Conservation (phyloP, 345 rosid species). For the Durio zibethinus region DNA sequence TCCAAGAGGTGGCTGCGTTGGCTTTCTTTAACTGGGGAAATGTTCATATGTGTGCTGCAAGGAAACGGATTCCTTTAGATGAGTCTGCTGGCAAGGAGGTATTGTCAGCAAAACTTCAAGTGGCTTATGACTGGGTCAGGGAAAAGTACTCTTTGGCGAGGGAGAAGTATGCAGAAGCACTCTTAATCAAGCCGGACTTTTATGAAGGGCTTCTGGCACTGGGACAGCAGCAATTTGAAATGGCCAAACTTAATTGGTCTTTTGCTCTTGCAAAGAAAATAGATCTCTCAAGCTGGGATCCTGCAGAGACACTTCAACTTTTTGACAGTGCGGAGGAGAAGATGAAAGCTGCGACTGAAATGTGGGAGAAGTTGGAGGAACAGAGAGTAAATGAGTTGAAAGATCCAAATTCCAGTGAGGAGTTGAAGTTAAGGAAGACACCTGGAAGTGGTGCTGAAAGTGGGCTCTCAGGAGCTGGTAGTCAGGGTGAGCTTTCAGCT, state of each 20-base stretch:
- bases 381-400: slow-evolving; percentile 63
- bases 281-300: slow-evolving; percentile 76
- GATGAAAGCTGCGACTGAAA: slow-evolving; percentile 87
- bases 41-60: slow-evolving; percentile 97
- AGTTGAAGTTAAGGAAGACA: slow-evolving; percentile 68
- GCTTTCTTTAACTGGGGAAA: slow-evolving; percentile 99
- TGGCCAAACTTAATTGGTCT: slow-evolving; percentile 99
- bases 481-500: slow-evolving; percentile 51
- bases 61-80: slow-evolving; percentile 90
- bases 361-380: slow-evolving; percentile 99
- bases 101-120: slow-evolving; percentile 67
- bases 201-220: slow-evolving; percentile 92
- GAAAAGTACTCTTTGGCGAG: slow-evolving; percentile 82
- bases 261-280: slow-evolving; percentile 72
- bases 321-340: slow-evolving; percentile 83
- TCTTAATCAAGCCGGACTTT: slow-evolving; percentile 80
- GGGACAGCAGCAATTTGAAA: slow-evolving; percentile 96
- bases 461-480: slow-evolving; percentile 34
- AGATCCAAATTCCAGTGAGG: slow-evolving; percentile 67
- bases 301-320: slow-evolving; percentile 64
- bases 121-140: slow-evolving; percentile 89
- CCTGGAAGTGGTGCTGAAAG: slow-evolving; percentile 49
- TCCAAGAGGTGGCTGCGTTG: slow-evolving; percentile 96
- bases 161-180: slow-evolving; percentile 76
- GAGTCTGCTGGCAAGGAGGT: slow-evolving; percentile 73